A percentile compares a stretch with the other conserved stretches of the same genome.
Conservation (phyloP, 2,329 filamentous ascomycete species). For the Aspergillus calidoustus region DNA sequence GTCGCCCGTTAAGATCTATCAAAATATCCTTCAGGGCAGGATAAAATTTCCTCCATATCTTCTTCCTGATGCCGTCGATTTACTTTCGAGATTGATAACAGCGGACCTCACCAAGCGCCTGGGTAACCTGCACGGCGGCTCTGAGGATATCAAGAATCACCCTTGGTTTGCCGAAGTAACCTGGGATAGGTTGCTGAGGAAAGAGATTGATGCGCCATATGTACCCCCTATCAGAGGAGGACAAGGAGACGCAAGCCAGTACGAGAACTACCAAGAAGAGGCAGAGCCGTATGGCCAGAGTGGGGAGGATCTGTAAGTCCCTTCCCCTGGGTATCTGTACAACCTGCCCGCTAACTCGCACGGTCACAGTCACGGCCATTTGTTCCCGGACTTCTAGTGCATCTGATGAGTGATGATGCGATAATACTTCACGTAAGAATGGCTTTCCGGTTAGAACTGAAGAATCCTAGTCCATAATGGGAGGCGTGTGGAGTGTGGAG, state of each 20-base stretch:
- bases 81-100: slow-evolving; percentile 91
- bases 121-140: slow-evolving; percentile 89
- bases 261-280: slow-evolving; percentile 97
- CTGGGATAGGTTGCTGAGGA: slow-evolving; percentile 90
- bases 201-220: slow-evolving; percentile 98
- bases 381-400: slow-evolving; percentile 75
- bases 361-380: slow-evolving; percentile 66
- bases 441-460: slow-evolving; percentile 9
- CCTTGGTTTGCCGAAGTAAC: slow-evolving; percentile 97
- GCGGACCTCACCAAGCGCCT: slow-evolving; percentile 91
- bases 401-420: slow-evolving; percentile 38
- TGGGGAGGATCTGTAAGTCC: slow-evolving; percentile 83
- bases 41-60: slow-evolving; percentile 98
- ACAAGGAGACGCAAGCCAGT: slow-evolving; percentile 93
- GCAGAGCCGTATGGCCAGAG: slow-evolving; percentile 83
- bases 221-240: slow-evolving; percentile 94
- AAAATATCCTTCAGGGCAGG: slow-evolving; percentile 94
- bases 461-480: slow-evolving; percentile 4
- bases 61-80: slow-evolving; percentile 88
- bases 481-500: slow-evolving; percentile 10
- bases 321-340: not conserved
- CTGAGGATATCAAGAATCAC: slow-evolving; percentile 92
- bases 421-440: slow-evolving; percentile 30
- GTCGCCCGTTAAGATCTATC: slow-evolving; percentile 98
- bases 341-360: slow-evolving; percentile 5